Evolutionary conservation across 768 basidiomycete genomes (phyloP).

Genomic region (Phanerochaete carnosa): DNA sequence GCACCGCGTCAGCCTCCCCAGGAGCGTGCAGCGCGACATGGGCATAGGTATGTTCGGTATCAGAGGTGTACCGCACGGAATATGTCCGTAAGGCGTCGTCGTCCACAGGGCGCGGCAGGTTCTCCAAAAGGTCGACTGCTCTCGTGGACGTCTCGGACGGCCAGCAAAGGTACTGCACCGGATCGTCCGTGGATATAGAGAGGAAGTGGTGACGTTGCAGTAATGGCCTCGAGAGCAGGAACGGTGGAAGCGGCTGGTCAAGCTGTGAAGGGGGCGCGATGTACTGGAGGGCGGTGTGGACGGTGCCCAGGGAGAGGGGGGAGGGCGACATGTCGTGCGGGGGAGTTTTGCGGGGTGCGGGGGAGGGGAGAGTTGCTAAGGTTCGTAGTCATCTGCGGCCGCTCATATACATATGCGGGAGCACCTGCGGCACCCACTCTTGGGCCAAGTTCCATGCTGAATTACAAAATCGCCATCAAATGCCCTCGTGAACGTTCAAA

Average conservation of each 20-base stretch:
- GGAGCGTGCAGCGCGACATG: conserved; percentile 38
- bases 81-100: conserved; percentile 26
- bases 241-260: conserved; percentile 48
- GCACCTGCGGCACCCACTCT: not conserved
- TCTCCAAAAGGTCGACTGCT: conserved; percentile 43
- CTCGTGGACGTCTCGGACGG: conserved; percentile 37
- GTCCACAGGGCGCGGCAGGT: conserved; percentile 27
- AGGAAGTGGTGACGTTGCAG: conserved; percentile 67
- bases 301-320: conserved; percentile 34
- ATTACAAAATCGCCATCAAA: conserved; percentile 1
- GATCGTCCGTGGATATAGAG: conserved; percentile 44
- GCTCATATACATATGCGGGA: not conserved
- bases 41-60: conserved; percentile 52
- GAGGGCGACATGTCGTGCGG: conserved; percentile 31
- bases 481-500: conserved; percentile 4
- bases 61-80: conserved; percentile 38
- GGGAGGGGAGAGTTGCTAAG: not conserved
- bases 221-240: conserved; percentile 58
- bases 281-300: conserved; percentile 53
- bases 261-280: conserved; percentile 51
- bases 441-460: not conserved
- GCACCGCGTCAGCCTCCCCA: conserved; percentile 34
- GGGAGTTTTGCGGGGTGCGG: conserved; percentile 2
- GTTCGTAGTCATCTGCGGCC: not conserved
- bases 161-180: conserved; percentile 65